phyloP scores from a whole-genome alignment of 352 stramenopile genomes.

The Pseudoperonospora humuli region DNA sequence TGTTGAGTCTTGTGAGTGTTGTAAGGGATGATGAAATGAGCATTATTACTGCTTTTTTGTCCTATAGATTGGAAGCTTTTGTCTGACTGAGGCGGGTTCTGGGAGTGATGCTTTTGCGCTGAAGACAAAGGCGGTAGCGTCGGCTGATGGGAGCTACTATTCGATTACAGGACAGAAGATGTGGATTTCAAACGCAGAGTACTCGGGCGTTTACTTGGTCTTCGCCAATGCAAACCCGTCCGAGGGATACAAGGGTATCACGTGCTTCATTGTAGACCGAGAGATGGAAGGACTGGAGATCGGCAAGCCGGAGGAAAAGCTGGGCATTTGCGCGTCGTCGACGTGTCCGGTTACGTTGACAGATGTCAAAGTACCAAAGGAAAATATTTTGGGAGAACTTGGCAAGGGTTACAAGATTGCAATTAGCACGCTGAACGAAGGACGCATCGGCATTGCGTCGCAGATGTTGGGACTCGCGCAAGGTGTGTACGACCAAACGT shows the following conservation, averaged over 20 bases:
- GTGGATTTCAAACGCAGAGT: conserved; percentile 97
- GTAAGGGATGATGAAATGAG: not conserved
- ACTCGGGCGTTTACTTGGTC: conserved; percentile 93
- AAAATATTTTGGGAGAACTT: conserved; percentile 91
- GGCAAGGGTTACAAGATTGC: conserved; percentile 96
- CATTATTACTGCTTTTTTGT: not conserved
- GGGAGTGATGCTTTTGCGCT: conserved; percentile 95
- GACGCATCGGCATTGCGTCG: conserved; percentile 94
- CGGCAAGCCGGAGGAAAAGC: conserved; percentile 93
- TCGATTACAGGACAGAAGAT: conserved; percentile 94
- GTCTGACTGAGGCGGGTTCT: conserved; percentile 89
- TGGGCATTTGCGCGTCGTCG: conserved; percentile 93
- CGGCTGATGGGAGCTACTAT: conserved; percentile 88
- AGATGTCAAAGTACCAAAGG: conserved; percentile 90
- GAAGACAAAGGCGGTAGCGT: conserved; percentile 86
- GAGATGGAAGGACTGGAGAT: conserved; percentile 89
- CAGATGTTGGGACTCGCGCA: conserved; percentile 96
- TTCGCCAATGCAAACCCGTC: conserved; percentile 92
- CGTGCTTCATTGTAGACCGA: conserved; percentile 96
- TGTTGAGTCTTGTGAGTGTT: not conserved
- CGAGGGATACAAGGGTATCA: conserved; percentile 96
- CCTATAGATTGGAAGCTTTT: conserved; percentile 91
- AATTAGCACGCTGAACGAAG: conserved; percentile 95
- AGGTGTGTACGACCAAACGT: conserved; percentile 91
- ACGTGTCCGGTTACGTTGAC: conserved; percentile 94